These are phyloP conservation scores for Bacterosira constricta DNA, from an alignment of 108 stramenopile genomes.

Conservation along the genomic window DNA sequence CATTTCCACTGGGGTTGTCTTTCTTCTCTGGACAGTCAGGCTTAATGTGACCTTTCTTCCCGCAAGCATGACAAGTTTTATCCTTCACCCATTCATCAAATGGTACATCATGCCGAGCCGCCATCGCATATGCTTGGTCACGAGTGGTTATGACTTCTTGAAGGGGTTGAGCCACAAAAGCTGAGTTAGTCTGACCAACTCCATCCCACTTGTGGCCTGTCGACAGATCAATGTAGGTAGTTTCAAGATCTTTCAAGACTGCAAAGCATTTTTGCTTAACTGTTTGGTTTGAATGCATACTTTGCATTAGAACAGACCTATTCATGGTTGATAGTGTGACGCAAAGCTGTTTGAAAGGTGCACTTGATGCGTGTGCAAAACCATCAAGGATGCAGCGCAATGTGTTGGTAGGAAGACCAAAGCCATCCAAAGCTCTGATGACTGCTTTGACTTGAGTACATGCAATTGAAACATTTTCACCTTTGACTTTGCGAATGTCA, in stretches of 20 bases:
- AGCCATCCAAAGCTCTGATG: background rate
- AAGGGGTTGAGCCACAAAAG: background rate
- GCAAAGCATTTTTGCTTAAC: background rate
- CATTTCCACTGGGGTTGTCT: background rate
- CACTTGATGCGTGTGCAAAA: background rate
- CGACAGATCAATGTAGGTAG: no score
- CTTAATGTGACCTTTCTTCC: background rate
- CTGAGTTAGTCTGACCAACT: background rate
- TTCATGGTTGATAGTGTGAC: background rate
- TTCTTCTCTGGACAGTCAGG: background rate
- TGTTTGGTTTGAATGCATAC: background rate
- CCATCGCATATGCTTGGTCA: background rate
- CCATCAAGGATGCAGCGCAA: background rate
- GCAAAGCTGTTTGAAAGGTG: background rate
- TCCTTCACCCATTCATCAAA: background rate
- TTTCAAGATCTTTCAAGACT: background rate
- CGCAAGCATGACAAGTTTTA: background rate
- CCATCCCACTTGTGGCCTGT: no score
- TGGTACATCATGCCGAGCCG: background rate
- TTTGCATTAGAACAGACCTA: background rate
- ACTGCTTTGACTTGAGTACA: background rate
- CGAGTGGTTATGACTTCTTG: background rate
- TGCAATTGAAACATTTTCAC: background rate
- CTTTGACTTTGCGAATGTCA: background rate
- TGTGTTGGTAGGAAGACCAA: background rate